Evolutionary conservation across 2,329 filamentous ascomycete species (phyloP).

Genomic region (Pseudovirgaria hyperparasitica): DNA sequence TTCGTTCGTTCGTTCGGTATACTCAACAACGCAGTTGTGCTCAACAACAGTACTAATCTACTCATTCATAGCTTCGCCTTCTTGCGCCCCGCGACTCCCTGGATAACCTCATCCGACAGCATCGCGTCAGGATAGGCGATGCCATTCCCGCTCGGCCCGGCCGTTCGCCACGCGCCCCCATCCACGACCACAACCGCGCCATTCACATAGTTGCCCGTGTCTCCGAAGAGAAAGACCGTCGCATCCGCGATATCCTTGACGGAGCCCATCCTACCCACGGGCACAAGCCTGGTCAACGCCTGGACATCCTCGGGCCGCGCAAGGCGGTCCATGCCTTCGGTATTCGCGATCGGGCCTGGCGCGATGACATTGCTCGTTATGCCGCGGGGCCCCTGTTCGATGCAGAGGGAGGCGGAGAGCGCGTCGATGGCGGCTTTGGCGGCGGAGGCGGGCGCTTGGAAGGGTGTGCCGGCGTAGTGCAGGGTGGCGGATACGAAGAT

Average conservation of each 20-base stretch:
- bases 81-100: conserved; percentile 46
- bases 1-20: too few relatives aligned
- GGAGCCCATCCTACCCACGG: conserved; percentile 62
- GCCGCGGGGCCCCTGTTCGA: conserved; percentile 83
- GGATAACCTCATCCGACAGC: conserved; percentile 38
- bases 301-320: conserved; percentile 20
- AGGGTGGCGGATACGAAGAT: conserved; percentile 84
- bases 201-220: conserved; percentile 76
- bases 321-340: conserved; percentile 48
- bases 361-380: conserved; percentile 81
- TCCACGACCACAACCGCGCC: conserved; percentile 63
- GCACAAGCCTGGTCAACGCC: conserved; percentile 35
- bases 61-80: conserved; percentile 40
- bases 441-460: conserved; percentile 81
- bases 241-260: conserved; percentile 87
- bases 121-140: conserved; percentile 48
- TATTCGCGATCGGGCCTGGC: conserved; percentile 73
- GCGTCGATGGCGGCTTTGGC: conserved; percentile 89
- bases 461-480: conserved; percentile 74
- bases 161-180: conserved; percentile 38
- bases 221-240: conserved; percentile 77
- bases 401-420: conserved; percentile 62
- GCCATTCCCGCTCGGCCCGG: conserved; percentile 21
- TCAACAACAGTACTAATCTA: conserved; percentile 6
- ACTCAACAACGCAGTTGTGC: too few relatives aligned